Conservation (phyloP, 2,329 filamentous ascomycete genomes). For the Neospermospora avenae region DNA sequence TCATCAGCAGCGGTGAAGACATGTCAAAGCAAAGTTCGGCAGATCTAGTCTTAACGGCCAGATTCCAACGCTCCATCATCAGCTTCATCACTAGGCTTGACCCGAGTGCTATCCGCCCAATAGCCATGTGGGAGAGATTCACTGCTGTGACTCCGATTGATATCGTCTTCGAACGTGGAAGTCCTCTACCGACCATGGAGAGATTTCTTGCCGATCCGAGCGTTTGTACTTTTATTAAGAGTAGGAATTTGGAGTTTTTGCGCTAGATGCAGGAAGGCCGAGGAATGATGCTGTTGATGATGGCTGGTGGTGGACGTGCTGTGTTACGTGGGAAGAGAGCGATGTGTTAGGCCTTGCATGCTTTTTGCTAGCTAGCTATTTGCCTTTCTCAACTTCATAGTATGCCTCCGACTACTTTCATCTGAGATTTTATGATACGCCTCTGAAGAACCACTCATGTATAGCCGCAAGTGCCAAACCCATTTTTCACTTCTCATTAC, state of each 20-base stretch:
- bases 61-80: slow-evolving; percentile 10
- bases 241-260: slow-evolving; percentile 4
- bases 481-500: not conserved
- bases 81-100: slow-evolving; percentile 15
- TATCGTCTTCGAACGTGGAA: not conserved
- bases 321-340: not conserved
- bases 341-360: not conserved
- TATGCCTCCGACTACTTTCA: too few species aligned
- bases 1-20: too few species aligned
- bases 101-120: slow-evolving; percentile 3
- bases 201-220: not conserved
- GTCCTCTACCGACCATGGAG: not conserved
- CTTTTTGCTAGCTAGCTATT: not conserved
- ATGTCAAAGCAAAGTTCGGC: slow-evolving; percentile 8
- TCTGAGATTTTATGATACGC: too few species aligned
- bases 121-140: not conserved
- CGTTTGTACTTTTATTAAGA: slow-evolving; percentile 3
- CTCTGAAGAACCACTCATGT: too few species aligned
- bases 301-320: not conserved
- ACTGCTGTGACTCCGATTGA: not conserved
- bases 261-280: not conserved
- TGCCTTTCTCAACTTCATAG: not conserved
- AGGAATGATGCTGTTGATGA: not conserved
- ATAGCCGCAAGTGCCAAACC: too few species aligned
- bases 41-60: slow-evolving; percentile 4